Percentiles rank a stretch among this genome's conserved stretches.
These are phyloP conservation scores for Gossypium turneri DNA, from an alignment of 345 rosid genomes.

Conservation along the genomic window DNA sequence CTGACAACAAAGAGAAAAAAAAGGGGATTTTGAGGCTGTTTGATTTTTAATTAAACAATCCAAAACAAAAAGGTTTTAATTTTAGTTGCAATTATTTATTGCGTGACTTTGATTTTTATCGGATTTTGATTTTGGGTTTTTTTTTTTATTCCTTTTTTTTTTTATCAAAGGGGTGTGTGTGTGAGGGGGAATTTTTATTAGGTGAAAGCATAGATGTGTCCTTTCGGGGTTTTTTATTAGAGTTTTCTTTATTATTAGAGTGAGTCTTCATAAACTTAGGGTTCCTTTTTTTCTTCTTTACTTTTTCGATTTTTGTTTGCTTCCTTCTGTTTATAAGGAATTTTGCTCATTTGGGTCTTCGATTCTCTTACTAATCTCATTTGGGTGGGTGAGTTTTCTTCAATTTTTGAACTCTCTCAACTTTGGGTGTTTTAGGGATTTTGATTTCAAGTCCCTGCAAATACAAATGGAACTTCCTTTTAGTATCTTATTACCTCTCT, in stretches of 20 bases:
- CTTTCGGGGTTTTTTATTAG: slow-evolving; percentile 27
- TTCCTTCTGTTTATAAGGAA: background rate
- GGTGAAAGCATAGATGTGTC: slow-evolving; percentile 26
- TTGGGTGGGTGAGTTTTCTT: slow-evolving; percentile 23
- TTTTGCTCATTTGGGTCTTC: slow-evolving; percentile 19
- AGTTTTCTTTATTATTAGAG: slow-evolving; percentile 27
- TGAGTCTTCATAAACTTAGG: slow-evolving; percentile 23
- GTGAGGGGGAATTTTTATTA: slow-evolving; percentile 28
- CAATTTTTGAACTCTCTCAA: slow-evolving; percentile 12
- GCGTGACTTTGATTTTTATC: slow-evolving; percentile 28
- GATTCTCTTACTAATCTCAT: slow-evolving; percentile 19
- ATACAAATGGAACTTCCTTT: slow-evolving; percentile 2
- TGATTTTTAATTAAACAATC: slow-evolving; percentile 25
- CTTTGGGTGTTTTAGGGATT: slow-evolving; percentile 21
- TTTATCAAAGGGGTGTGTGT: slow-evolving; percentile 10
- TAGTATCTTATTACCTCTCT: background rate
- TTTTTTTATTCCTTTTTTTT: slow-evolving; percentile 15
- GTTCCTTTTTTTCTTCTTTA: slow-evolving; percentile 20
- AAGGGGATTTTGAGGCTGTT: background rate
- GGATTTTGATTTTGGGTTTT: slow-evolving; percentile 16
- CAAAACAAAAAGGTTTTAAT: slow-evolving; percentile 11
- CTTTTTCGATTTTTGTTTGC: slow-evolving; percentile 19
- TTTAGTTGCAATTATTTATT: slow-evolving; percentile 28
- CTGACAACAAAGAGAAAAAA: slow-evolving; percentile 22
- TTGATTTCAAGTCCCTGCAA: slow-evolving; percentile 3